These are phyloP conservation scores for Tubosaeta sp. DNA, from an alignment of 768 basidiomycete species.

Conservation along the genomic window DNA sequence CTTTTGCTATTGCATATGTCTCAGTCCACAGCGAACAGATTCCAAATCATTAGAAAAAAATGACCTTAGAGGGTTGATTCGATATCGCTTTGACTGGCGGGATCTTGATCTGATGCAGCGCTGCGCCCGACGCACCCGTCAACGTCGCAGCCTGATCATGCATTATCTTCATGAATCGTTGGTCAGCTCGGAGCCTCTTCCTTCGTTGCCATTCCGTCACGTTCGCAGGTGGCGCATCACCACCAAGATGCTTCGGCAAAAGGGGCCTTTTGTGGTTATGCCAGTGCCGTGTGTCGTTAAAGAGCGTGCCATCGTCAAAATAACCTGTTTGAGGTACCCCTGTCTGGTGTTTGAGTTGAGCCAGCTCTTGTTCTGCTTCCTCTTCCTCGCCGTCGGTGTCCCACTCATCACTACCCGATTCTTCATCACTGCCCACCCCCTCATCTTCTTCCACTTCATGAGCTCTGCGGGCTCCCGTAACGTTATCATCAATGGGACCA, in stretches of 20 bases:
- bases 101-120: slow-evolving; percentile 53
- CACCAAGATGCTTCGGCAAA: slow-evolving; percentile 53
- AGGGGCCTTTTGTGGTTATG: slow-evolving; percentile 47
- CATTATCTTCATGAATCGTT: slow-evolving; percentile 53
- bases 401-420: slow-evolving; percentile 17
- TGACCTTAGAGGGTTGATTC: slow-evolving; percentile 13
- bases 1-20: slow-evolving; percentile 9
- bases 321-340: slow-evolving; percentile 10
- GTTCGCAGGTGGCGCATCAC: slow-evolving; percentile 31
- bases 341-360: background rate
- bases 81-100: slow-evolving; percentile 31
- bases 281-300: slow-evolving; percentile 57
- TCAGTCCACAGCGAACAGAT: background rate
- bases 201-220: slow-evolving; percentile 34
- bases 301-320: slow-evolving; percentile 40
- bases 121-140: slow-evolving; percentile 56
- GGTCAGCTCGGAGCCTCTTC: slow-evolving; percentile 40
- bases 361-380: slow-evolving; percentile 6
- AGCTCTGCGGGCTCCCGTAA: slow-evolving; percentile 3
- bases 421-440: slow-evolving; percentile 13
- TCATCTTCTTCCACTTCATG: slow-evolving; percentile 13
- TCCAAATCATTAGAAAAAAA: background rate
- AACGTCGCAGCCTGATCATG: slow-evolving; percentile 59
- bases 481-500: slow-evolving; percentile 2
- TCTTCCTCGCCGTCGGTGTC: slow-evolving; percentile 19